These are phyloP conservation scores for Phyllosticta citrichinensis DNA, from an alignment of 2,329 filamentous ascomycete genomes.

Conservation along the genomic window DNA sequence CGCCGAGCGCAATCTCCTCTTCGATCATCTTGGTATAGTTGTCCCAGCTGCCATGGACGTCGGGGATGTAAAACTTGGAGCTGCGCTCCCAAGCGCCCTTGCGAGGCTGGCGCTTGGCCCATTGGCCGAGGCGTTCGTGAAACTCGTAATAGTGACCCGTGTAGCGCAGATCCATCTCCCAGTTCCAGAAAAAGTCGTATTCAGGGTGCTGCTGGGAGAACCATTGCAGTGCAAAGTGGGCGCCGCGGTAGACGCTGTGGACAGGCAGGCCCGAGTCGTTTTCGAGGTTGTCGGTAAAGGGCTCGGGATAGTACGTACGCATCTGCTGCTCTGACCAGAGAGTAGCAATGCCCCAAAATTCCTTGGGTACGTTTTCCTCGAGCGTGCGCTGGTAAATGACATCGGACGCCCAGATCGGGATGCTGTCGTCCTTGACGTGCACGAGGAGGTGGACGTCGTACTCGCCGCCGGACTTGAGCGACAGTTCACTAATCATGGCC, in stretches of 20 bases:
- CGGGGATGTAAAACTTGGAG: constrained; percentile 63
- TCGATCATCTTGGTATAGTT: constrained; percentile 52
- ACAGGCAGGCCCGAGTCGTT: constrained; percentile 55
- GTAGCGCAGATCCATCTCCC: constrained; percentile 79
- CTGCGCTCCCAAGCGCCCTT: constrained; percentile 66
- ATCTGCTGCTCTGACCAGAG: constrained; percentile 94
- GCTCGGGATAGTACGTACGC: constrained; percentile 77
- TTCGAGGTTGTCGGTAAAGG: constrained; percentile 56
- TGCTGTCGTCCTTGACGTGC: constrained; percentile 66
- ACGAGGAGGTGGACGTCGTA: constrained; percentile 81
- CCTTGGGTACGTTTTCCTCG: constrained; percentile 60
- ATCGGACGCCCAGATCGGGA: constrained; percentile 70
- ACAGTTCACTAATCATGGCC: constrained; percentile 73
- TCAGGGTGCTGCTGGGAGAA: constrained; percentile 41
- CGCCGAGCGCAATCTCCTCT: constrained; percentile 40
- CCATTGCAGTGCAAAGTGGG: constrained; percentile 41
- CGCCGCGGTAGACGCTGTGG: constrained; percentile 76
- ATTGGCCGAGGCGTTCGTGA: constrained; percentile 54
- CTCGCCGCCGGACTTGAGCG: constrained; percentile 70
- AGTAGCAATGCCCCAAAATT: constrained; percentile 81
- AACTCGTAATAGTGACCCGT: constrained; percentile 79
- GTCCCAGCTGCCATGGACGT: constrained; percentile 56
- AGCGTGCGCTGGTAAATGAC: constrained; percentile 58
- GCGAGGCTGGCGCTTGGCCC: constrained; percentile 58
- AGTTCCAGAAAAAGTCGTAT: constrained; percentile 61